Base-by-base conservation (phyloP, 139 green algal species). In the Volvox africanus region DNA sequence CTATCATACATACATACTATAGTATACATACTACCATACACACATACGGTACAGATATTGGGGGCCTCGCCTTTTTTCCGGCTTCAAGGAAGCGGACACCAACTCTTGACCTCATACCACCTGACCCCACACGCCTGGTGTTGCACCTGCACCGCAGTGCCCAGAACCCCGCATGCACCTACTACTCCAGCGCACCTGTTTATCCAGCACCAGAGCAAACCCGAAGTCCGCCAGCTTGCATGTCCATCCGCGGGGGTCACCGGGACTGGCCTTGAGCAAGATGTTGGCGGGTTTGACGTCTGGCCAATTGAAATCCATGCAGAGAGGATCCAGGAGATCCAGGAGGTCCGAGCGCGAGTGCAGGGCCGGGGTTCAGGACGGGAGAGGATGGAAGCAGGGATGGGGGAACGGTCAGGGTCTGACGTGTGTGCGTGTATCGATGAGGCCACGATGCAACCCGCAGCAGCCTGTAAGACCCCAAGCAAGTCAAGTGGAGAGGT, bases 281-380 rank as follows among this genome's bases (percentile, higher is more conserved):
- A 97, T 92, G 85, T 97, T 97, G 18, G 88, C 87, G 9, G 94
- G 92, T 91, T 97, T 97, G 22, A 97, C 82, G 80, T 86, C 80
- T 85, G 79, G 20, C 14, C 14, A 24, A 44, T 14, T 35, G 44
- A 55, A 55, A 55, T 55, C 44, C 44, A 55, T 55, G 44, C 44
- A 55, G 44, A 9, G 44, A 55, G 44, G 44, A 55, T 55, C 44
- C 44, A 55, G 44, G 44, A n/a, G n/a, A n/a, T n/a, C n/a, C n/a
- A n/a, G n/a, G 44, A 55, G 44, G 44, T n/a, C 44, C 44, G 44
- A 55, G 44, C 17, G 78, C 9, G 22, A 75, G 67, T 26, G 67
- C 67, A 28, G 67, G 67, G 67, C 11, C 3, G 22, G 67, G 67
- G 67, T 75, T 75, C 9, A 12, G 67, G 67, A 3, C 22, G 67